Evolutionary conservation across 2,329 filamentous ascomycete species (phyloP), one percentile per base, ranked within the genome.

Genomic region (Aspergillus fijiensis): DNA sequence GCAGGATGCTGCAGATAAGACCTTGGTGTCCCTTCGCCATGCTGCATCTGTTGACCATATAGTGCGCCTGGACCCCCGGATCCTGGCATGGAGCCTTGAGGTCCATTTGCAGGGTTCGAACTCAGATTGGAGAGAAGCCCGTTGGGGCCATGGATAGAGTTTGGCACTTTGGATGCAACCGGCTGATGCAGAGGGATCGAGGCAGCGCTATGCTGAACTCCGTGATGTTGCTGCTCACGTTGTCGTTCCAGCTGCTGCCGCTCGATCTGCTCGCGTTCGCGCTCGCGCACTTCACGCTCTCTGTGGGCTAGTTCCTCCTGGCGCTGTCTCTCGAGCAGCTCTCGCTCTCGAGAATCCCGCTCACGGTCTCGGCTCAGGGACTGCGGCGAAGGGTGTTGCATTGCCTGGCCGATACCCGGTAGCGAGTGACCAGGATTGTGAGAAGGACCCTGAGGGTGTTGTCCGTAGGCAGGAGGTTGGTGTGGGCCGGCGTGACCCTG

Each of bases 131-230:
- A 86, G 45, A 98, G 85, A 39, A 98, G 83, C 9, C 94, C 94
- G 66, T 95, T 94, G 1, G 94, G 94, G 50, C 92, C 96, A 73
- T 96, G 94, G 59, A 97, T 96, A 55, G 91, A 89, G 64, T 88
- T 89, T 59, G 89, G 79, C 63, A 92, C 82, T 77, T 93, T 82
- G 72, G 92, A 87, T 63, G 94, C 94, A 60, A 97, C 92, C 5
- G 94, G 94, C 76, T 98, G 94, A 77, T 98, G 94, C 69, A 98
- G 89, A 57, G 93, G 92, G 57, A 96, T 91, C 2, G 93, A 92
- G 59, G 89, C 91, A 45, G 91, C 88, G 72, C 91, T 93, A 77
- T 89, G 95, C 75, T 97, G 93, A 72, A 95, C 92, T 27, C 89
- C 87, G 61, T 90, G 85, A 54, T 85, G 84, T 70, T 87, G 88